Evolutionary conservation across 345 rosid species (phyloP).

Genomic region (Mangifera indica): DNA sequence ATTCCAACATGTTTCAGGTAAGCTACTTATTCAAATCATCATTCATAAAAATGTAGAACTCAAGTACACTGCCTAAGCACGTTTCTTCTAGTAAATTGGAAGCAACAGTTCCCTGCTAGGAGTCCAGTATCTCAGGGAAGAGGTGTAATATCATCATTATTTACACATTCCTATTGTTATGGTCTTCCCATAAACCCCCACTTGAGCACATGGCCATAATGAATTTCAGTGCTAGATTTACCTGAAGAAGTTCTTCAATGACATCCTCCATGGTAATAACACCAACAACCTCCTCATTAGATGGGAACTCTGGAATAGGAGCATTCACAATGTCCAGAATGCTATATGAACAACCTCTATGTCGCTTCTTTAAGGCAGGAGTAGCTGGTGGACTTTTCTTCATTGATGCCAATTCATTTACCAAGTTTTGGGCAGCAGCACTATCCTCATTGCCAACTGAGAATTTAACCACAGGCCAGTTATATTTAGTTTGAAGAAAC

Average conservation of each 20-base stretch:
- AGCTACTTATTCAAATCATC: neutral
- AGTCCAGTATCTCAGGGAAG: no score
- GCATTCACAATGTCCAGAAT: constrained; percentile 76
- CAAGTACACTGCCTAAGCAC: no score
- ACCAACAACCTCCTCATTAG: constrained; percentile 77
- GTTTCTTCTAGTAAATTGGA: no score
- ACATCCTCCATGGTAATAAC: constrained; percentile 96
- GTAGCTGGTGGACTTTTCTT: constrained; percentile 58
- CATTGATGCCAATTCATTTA: constrained; percentile 33
- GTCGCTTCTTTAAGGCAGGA: no score
- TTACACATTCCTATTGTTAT: no score
- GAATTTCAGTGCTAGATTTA: constrained; percentile 21
- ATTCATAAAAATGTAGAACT: neutral
- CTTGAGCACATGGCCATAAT: no score
- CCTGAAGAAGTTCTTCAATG: constrained; percentile 98
- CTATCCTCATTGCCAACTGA: constrained; percentile 30
- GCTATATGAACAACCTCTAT: no score
- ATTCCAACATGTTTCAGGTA: no score
- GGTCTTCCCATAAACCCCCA: no score
- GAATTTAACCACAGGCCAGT: neutral
- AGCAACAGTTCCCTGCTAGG: no score
- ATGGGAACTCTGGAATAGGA: constrained; percentile 66
- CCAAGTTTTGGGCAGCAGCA: constrained; percentile 23
- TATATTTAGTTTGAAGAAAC: constrained; percentile 15
- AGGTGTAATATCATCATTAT: no score